Conservation (phyloP, 1,284 basidiomycete genomes). For the Heterobasidion parviporum region DNA sequence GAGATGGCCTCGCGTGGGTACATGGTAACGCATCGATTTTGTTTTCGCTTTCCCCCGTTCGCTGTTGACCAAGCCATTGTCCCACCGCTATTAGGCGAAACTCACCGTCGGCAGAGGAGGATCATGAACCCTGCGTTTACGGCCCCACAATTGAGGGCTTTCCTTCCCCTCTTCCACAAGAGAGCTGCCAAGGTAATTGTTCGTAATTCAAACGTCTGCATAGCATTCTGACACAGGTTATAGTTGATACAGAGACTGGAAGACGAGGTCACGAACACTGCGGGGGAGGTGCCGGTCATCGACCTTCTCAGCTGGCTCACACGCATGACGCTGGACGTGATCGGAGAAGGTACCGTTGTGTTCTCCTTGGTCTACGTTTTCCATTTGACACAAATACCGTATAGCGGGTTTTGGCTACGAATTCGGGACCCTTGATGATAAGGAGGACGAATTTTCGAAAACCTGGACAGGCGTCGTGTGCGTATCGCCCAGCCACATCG, state of each 20-base stretch:
- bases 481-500: neutral
- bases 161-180: constrained; percentile 13
- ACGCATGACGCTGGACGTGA: constrained; percentile 15
- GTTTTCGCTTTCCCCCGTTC: no score
- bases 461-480: constrained; percentile 15
- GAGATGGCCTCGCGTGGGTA: constrained; percentile 21
- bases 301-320: constrained; percentile 15
- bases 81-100: constrained; percentile 12
- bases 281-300: constrained; percentile 3
- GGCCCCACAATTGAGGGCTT: constrained; percentile 11
- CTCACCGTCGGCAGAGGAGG: constrained; percentile 22
- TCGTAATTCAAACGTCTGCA: neutral
- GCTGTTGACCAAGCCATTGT: no score
- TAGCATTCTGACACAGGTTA: neutral
- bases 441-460: constrained; percentile 5
- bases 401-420: constrained; percentile 17
- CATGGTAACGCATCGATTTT: constrained; percentile 12
- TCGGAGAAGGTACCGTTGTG: constrained; percentile 10
- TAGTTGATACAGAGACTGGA: constrained; percentile 16
- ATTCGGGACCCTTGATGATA: constrained; percentile 15
- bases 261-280: constrained; percentile 8
- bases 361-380: neutral
- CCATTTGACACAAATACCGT: neutral
- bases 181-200: constrained; percentile 7
- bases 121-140: constrained; percentile 23